These are phyloP conservation scores for Hericium erinaceus DNA, from an alignment of 768 basidiomycete genomes.

Conservation along the genomic window DNA sequence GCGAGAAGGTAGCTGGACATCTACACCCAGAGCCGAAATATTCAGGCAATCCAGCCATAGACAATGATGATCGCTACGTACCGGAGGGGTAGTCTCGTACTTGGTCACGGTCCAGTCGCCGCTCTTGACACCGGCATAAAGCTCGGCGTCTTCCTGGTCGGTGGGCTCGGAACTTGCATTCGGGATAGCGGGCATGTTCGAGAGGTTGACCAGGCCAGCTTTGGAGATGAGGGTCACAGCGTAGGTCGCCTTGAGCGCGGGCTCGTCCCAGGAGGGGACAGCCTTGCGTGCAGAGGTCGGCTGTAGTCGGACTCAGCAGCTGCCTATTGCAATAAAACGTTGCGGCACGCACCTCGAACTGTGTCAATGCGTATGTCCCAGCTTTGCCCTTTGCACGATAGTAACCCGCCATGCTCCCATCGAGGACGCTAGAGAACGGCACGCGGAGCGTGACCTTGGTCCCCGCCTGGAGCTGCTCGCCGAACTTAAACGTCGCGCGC, in stretches of 20 bases:
- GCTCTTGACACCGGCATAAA: slow-evolving; percentile 19
- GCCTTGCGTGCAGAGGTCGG: slow-evolving; percentile 78
- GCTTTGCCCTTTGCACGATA: slow-evolving; percentile 63
- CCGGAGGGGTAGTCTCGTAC: slow-evolving; percentile 72
- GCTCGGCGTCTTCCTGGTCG: slow-evolving; percentile 12
- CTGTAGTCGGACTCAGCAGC: slow-evolving; percentile 25
- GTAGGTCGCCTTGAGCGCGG: slow-evolving; percentile 80
- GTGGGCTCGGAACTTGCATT: slow-evolving; percentile 17
- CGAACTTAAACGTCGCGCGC: slow-evolving; percentile 53
- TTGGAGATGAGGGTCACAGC: slow-evolving; percentile 73
- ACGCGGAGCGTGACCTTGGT: slow-evolving; percentile 65
- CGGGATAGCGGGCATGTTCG: slow-evolving; percentile 78
- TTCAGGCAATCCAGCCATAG: neutral
- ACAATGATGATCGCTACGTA: slow-evolving; percentile 18
- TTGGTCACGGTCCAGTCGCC: slow-evolving; percentile 72
- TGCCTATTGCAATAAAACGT: neutral
- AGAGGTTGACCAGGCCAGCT: slow-evolving; percentile 62
- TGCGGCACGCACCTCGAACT: slow-evolving; percentile 57
- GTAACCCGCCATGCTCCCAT: slow-evolving; percentile 72
- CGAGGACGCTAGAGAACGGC: slow-evolving; percentile 58
- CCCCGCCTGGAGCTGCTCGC: slow-evolving; percentile 49
- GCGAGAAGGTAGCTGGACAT: slow-evolving; percentile 91
- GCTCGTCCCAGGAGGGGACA: slow-evolving; percentile 93
- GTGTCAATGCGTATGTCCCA: slow-evolving; percentile 75
- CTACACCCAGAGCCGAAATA: slow-evolving; percentile 13